Percentiles rank a stretch among this genome's conserved stretches.
Conservation (phyloP, 768 basidiomycete genomes). For the Coprinellus micaceus region DNA sequence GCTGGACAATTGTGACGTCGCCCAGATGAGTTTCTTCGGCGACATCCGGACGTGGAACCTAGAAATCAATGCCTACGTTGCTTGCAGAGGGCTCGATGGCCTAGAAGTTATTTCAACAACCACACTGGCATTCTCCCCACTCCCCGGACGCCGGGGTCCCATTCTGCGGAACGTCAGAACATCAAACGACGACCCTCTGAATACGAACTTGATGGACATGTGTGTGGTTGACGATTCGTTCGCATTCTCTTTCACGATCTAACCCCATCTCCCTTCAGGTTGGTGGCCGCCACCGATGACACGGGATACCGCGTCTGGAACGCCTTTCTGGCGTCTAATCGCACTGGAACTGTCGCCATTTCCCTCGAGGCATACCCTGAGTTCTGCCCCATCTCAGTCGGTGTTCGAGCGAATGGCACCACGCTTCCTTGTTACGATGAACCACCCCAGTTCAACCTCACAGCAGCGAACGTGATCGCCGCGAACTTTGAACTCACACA, state of each 20-base stretch:
- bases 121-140: not conserved
- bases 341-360: slow-evolving; percentile 14
- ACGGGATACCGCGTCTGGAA: slow-evolving; percentile 13
- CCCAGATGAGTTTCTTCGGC: slow-evolving; percentile 19
- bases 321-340: slow-evolving; percentile 16
- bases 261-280: not conserved
- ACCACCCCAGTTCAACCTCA: slow-evolving; percentile 12
- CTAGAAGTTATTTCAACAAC: not conserved
- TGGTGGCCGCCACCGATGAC: slow-evolving; percentile 15
- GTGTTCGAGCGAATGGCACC: not conserved
- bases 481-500: slow-evolving; percentile 5
- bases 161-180: not conserved
- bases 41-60: slow-evolving; percentile 16
- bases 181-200: not conserved
- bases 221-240: not conserved
- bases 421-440: not conserved
- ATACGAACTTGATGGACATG: not conserved
- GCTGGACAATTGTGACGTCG: slow-evolving; percentile 24
- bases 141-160: not conserved
- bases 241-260: no score
- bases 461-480: slow-evolving; percentile 13
- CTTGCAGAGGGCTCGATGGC: not conserved
- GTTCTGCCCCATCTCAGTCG: slow-evolving; percentile 20
- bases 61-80: slow-evolving; percentile 15
- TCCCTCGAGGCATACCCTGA: slow-evolving; percentile 22